Evolutionary conservation across 257 asterid species (phyloP).

Genomic region (Scutellaria baicalensis): DNA sequence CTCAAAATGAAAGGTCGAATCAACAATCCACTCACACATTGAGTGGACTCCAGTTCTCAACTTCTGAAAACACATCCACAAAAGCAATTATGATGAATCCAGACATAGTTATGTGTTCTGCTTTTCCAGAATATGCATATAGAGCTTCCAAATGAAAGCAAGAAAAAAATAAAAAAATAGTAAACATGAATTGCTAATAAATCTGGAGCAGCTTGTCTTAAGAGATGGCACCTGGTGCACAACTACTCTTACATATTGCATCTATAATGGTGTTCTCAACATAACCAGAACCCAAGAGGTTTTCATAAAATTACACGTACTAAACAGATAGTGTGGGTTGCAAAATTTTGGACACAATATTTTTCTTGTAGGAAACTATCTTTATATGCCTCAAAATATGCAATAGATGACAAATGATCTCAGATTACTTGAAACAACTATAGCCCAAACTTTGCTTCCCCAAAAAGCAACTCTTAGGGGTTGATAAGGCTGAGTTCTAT

Average conservation of each 20-base stretch:
- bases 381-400: background rate
- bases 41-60: background rate
- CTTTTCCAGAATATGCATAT: background rate
- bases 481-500: background rate
- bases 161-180: background rate
- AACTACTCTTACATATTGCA: background rate
- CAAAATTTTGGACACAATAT: background rate
- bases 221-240: background rate
- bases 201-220: background rate
- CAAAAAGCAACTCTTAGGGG: background rate
- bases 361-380: background rate
- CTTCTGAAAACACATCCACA: background rate
- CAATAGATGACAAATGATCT: background rate
- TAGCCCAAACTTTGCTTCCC: background rate
- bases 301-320: background rate
- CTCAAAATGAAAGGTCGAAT: background rate
- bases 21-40: background rate
- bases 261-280: background rate
- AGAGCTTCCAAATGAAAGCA: background rate
- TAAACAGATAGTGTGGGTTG: background rate
- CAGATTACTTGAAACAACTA: background rate
- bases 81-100: background rate
- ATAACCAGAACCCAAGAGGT: background rate
- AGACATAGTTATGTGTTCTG: background rate
- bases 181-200: background rate